phyloP scores from a whole-genome alignment of 2,329 filamentous ascomycete genomes.

The Alternaria triticimaculans region DNA sequence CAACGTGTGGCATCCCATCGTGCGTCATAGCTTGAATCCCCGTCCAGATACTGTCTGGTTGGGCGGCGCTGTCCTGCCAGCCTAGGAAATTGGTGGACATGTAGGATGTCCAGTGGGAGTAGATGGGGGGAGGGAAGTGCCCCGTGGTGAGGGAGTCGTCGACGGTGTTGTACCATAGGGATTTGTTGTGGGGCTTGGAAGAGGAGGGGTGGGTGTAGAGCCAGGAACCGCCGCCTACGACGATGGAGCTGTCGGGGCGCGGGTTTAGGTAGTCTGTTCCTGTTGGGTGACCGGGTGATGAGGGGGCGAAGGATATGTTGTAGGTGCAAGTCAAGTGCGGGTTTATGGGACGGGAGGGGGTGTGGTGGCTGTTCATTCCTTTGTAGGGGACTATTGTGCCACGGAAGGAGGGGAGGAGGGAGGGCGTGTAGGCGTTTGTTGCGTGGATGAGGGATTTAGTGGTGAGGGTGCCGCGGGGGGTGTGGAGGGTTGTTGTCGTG shows the following conservation, averaged over 20 bases:
- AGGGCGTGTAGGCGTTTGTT: not conserved
- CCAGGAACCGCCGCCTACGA: not conserved
- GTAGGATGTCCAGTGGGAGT: not conserved
- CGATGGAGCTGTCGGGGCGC: slow-evolving; percentile 2
- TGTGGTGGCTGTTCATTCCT: not conserved
- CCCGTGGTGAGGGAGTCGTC: accelerated
- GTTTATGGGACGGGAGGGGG: not conserved
- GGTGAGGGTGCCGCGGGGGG: not conserved
- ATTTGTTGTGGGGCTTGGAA: not conserved
- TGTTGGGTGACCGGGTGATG: not conserved
- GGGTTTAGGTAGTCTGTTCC: slow-evolving; percentile 24
- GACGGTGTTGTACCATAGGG: not conserved
- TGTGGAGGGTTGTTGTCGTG: not conserved
- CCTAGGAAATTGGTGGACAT: not conserved
- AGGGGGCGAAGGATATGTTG: slow-evolving; percentile 28
- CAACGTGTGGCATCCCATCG: not conserved
- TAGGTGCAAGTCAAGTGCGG: slow-evolving; percentile 36
- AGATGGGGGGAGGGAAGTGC: not conserved
- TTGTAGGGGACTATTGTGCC: not conserved
- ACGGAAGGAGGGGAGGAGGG: not conserved
- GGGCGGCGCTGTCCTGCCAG: not conserved
- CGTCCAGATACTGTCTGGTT: not conserved
- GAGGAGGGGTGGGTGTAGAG: not conserved
- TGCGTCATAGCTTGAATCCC: not conserved
- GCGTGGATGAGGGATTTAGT: not conserved